Conservation (phyloP, 2,329 filamentous ascomycete genomes). For the Grosmannia clavigera region DNA sequence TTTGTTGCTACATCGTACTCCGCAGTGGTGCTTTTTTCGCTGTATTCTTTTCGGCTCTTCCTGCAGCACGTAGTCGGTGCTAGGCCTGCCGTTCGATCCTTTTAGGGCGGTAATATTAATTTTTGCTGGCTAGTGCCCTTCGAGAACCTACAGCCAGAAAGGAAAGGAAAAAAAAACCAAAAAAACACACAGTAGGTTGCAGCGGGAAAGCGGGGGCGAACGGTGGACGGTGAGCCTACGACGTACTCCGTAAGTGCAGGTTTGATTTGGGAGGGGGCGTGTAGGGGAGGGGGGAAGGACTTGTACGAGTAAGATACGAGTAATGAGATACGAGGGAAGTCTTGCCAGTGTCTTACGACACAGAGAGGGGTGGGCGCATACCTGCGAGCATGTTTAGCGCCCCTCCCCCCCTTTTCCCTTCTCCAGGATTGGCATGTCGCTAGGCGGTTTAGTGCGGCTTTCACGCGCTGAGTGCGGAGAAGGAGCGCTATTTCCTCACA, state of each 20-base stretch:
- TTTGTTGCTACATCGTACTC: not conserved
- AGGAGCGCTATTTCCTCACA: slow-evolving; percentile 1
- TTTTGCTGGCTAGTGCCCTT: not conserved
- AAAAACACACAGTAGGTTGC: not conserved
- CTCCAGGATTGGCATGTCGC: slow-evolving; percentile 1
- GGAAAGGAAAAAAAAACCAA: not conserved
- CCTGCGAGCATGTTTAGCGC: not conserved
- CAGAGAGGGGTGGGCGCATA: not conserved
- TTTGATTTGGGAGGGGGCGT: not conserved
- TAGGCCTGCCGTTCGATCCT: not conserved
- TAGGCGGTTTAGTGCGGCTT: not conserved
- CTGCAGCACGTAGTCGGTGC: not conserved
- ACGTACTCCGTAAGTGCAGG: not conserved
- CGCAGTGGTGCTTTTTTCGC: not conserved
- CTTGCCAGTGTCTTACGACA: not conserved
- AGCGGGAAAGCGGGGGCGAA: slow-evolving; percentile 5
- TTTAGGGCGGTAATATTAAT: not conserved
- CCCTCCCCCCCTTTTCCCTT: not conserved
- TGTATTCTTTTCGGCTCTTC: not conserved
- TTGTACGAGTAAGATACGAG: not conserved
- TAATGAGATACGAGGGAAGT: not conserved
- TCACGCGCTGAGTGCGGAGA: not conserved
- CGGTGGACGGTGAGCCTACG: not conserved
- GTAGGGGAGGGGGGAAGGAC: not conserved
- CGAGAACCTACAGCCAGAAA: not conserved